Evolutionary conservation across 352 stramenopile genomes (phyloP).

Genomic region (Sclerospora graminicola): DNA sequence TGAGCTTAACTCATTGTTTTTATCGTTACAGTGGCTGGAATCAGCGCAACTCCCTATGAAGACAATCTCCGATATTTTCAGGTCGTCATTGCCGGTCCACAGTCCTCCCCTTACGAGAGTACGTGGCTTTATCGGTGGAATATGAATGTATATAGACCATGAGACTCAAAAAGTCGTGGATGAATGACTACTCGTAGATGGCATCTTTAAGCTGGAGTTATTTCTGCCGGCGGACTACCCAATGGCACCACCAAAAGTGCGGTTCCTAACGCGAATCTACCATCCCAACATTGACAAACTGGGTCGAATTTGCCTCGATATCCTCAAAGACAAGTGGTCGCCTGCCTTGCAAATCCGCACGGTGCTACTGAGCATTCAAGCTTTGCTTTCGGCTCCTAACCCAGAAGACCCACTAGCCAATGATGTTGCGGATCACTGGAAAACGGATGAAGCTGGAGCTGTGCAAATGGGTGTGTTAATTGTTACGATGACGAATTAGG

Average conservation of each 20-base stretch:
- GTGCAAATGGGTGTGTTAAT: slow-evolving; percentile 60
- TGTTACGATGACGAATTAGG: background rate
- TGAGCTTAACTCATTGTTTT: background rate
- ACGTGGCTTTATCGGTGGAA: slow-evolving; percentile 14
- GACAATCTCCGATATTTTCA: slow-evolving; percentile 98
- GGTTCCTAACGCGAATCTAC: slow-evolving; percentile 98
- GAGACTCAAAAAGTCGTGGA: too few relatives aligned
- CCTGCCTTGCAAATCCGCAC: slow-evolving; percentile 97
- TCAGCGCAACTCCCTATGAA: slow-evolving; percentile 94
- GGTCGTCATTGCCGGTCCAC: slow-evolving; percentile 94
- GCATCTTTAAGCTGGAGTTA: slow-evolving; percentile 94
- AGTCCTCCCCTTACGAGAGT: slow-evolving; percentile 93
- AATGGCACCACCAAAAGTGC: slow-evolving; percentile 96
- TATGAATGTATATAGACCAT: slow-evolving; percentile 4
- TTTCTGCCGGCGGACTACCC: slow-evolving; percentile 96
- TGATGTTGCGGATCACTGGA: slow-evolving; percentile 96
- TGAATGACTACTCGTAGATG: slow-evolving; percentile 32
- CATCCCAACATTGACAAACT: slow-evolving; percentile 98
- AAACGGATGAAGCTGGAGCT: slow-evolving; percentile 90
- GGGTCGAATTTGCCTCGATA: slow-evolving; percentile 96
- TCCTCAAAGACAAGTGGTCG: slow-evolving; percentile 99
- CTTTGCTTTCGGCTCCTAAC: slow-evolving; percentile 93
- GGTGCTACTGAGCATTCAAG: slow-evolving; percentile 95
- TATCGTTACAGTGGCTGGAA: slow-evolving; percentile 78
- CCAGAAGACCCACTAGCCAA: slow-evolving; percentile 96